Evolutionary conservation across 257 asterid species (phyloP), one percentile per base, ranked within the genome.

Genomic region (Fraxinus excelsior): DNA sequence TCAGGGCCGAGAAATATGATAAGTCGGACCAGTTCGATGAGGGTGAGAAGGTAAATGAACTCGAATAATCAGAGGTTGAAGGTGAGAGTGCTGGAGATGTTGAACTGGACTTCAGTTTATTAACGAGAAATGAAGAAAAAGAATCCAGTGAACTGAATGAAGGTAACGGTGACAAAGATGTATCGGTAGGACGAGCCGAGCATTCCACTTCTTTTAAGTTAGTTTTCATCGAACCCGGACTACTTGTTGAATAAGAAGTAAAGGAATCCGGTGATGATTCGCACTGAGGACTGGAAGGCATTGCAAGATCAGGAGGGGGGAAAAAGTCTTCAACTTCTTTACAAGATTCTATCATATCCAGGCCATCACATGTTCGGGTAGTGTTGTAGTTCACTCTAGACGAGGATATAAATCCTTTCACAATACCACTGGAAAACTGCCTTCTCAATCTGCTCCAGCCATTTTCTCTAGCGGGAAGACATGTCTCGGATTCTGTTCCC

Each of bases 21-120:
- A 86, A 80, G 84, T 95, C 96, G 10, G 97, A 93, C 94, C 91
- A 91, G 85, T 91, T 88, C 80, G 99, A 93, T 7, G 98, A 88
- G 67, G 97, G 99, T 0, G 97, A 93, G 84, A 90, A 87, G 75
- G 92, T 87, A 85, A 91, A 93, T 19, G 96, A 91, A 77, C 97
- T 87, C 25, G 96, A 87, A 80, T 84, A 86, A 79, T 91, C 97
- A 70, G 97, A 90, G 37, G 88, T 85, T 64, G 97, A 88, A 70
- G 99, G 97, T n/a, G 98, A 95, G 74, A 88, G 86, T 23, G 91
- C 85, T 1, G 96, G 96, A 1, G 96, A 91, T 73, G 92, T 80
- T 23, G 87, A 86, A 73, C 60, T 73, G 32, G 90, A 89, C 76
- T 82, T 84, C n/a, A 85, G 83, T 81, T 84, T 88, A 75, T 80